Evolutionary conservation across 1,139 yeast species (phyloP), one percentile per base, ranked within the genome.

Genomic region (Saccharomycopsis crataegensis): DNA sequence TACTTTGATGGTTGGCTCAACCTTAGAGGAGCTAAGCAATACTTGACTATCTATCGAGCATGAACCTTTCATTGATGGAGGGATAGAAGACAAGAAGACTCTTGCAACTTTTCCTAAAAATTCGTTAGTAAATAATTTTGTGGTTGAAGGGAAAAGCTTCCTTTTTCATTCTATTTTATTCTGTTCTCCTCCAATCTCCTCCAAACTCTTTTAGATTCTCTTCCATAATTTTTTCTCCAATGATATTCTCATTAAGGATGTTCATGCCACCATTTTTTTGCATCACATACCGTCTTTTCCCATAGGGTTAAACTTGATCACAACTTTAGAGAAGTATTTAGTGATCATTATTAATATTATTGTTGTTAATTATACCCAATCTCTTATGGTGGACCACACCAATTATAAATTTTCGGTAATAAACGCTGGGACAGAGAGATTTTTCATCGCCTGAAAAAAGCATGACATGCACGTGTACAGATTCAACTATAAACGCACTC

Each of bases 291-390:
- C 78, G 60, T 86, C 87, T 43, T 75, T 69, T 0, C 82, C 78
- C 59, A 87, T 78, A 0, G 97, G 96, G 65, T 86, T 82, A 73
- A 89, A 89, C 65, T 76, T 82, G 50, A 89, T 88, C 47, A 75
- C 72, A n/a, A 88, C 88, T 62, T 82, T 82, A 43, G 88, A 74
- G 69, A 89, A 86, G 70, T 84, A 88, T 69, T 87, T 87, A 49
- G 96, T 89, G 62, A 89, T 84, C 96, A 89, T 88, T 6, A 22
- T 48, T 47, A 28, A 28, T 12, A 28, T 43, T 17, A 46, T 11
- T 22, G 4, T 22, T 22, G 28, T 22, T 22, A 22, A 3, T 22
- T 22, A 22, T 4, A 22, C 12, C 16, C 45, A 14, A 14, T 16
- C 12, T 11, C 31, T 42, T 3, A 2, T 42, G 16, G 16, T 11